Evolutionary conservation across 1,284 basidiomycete genomes (phyloP).

Genomic region (Cutaneotrichosporon sp.): DNA sequence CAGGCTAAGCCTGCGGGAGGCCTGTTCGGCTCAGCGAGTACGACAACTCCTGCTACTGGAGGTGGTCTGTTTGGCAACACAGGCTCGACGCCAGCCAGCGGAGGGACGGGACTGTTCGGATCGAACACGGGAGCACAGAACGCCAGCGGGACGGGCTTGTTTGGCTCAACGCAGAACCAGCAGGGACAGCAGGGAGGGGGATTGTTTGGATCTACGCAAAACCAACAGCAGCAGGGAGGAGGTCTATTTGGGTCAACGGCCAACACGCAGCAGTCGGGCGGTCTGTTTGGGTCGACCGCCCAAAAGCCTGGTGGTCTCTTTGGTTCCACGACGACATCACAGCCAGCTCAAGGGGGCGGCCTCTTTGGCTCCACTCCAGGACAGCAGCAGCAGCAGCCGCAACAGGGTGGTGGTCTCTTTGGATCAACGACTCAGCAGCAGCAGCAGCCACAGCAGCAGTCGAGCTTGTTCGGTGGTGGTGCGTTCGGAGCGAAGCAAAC

Average conservation of each 20-base stretch:
- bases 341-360: slow-evolving; percentile 7
- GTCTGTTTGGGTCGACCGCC: slow-evolving; percentile 40
- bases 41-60: slow-evolving; percentile 10
- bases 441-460: neutral
- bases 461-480: slow-evolving; percentile 14
- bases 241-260: slow-evolving; percentile 39
- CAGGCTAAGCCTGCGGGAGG: slow-evolving; percentile 4
- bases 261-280: slow-evolving; percentile 23
- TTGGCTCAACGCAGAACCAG: slow-evolving; percentile 27
- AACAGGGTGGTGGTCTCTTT: slow-evolving; percentile 39
- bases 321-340: slow-evolving; percentile 38
- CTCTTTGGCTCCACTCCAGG: slow-evolving; percentile 17
- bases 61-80: slow-evolving; percentile 15
- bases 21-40: slow-evolving; percentile 20
- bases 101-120: slow-evolving; percentile 7
- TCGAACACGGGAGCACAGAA: slow-evolving; percentile 3
- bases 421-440: slow-evolving; percentile 35
- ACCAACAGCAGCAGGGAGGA: slow-evolving; percentile 35
- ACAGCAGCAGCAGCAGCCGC: slow-evolving; percentile 8
- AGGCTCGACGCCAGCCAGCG: slow-evolving; percentile 5
- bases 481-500: slow-evolving; percentile 9
- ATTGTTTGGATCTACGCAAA: slow-evolving; percentile 35
- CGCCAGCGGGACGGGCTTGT: slow-evolving; percentile 16
- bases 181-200: slow-evolving; percentile 55
- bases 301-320: slow-evolving; percentile 51